Evolutionary conservation across 129 eudicot species (phyloP).

Genomic region (Calendula officinalis): DNA sequence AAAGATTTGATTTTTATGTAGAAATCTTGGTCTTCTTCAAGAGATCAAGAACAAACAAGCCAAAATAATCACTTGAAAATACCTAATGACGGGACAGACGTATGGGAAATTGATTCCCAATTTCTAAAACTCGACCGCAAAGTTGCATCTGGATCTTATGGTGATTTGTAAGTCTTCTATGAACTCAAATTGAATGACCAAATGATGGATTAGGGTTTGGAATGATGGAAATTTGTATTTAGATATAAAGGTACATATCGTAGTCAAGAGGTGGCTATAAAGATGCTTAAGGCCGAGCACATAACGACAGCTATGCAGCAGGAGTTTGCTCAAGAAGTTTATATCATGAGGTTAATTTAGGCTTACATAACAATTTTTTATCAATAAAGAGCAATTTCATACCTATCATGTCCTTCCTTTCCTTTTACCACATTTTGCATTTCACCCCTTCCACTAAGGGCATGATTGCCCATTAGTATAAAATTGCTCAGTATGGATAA

Average conservation of each 20-base stretch:
- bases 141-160: conserved; percentile 96
- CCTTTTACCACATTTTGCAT: too few species aligned
- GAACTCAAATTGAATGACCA: neutral
- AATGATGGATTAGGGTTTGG: neutral
- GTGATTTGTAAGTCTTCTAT: conserved; percentile 78
- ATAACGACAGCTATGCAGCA: conserved; percentile 67
- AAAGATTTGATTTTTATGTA: conserved; percentile 29
- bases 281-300: conserved; percentile 91
- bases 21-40: conserved; percentile 47
- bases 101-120: conserved; percentile 92
- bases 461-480: too few species aligned
- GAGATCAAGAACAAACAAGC: conserved; percentile 39
- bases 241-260: conserved; percentile 92
- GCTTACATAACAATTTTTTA: too few species aligned
- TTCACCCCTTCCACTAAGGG: too few species aligned
- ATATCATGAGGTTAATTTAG: conserved; percentile 76
- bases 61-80: conserved; percentile 58
- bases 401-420: too few species aligned
- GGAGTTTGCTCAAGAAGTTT: conserved; percentile 97
- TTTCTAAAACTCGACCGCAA: conserved; percentile 68
- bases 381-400: too few species aligned
- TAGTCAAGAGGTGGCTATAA: conserved; percentile 98
- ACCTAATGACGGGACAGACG: conserved; percentile 95
- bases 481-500: too few species aligned
- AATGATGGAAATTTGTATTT: conserved; percentile 11